Evolutionary conservation across 2,329 filamentous ascomycete genomes (phyloP).

Genomic region (Keithomyces neogunnii): DNA sequence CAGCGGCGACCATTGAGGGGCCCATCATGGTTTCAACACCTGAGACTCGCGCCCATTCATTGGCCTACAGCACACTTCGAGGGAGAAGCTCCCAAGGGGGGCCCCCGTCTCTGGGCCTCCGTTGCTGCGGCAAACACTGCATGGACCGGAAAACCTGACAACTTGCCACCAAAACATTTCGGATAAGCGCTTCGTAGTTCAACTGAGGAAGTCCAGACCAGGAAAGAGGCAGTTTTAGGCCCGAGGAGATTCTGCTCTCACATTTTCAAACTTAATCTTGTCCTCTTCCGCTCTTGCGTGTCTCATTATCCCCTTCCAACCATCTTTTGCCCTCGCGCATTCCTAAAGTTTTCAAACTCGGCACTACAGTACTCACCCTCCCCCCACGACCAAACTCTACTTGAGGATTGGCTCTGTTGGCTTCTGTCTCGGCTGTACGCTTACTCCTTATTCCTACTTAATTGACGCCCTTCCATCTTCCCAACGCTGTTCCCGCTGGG

Average conservation of each 20-base stretch:
- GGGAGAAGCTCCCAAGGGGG: neutral
- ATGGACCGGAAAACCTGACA: neutral
- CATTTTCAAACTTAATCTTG: too few species aligned
- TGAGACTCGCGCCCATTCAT: slow-evolving; percentile 1
- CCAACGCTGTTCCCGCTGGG: neutral
- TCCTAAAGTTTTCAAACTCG: neutral
- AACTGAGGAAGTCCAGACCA: too few species aligned
- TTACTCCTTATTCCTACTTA: neutral
- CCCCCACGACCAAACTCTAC: neutral
- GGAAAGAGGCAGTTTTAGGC: too few species aligned
- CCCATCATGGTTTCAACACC: neutral
- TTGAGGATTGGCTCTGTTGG: neutral
- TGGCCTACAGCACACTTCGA: neutral
- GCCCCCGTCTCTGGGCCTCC: slow-evolving; percentile 2
- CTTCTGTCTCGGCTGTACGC: neutral
- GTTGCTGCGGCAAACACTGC: slow-evolving; percentile 17
- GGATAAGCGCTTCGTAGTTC: neutral
- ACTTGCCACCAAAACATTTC: slow-evolving; percentile 3
- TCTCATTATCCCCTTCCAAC: neutral
- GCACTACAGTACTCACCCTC: neutral
- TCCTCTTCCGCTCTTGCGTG: neutral
- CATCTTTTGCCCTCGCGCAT: neutral
- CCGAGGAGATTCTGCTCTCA: too few species aligned
- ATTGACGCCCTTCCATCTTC: neutral
- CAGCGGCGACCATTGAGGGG: neutral